phyloP scores from a whole-genome alignment of 176 grass and related monocot species.

The Poa pratensis region DNA sequence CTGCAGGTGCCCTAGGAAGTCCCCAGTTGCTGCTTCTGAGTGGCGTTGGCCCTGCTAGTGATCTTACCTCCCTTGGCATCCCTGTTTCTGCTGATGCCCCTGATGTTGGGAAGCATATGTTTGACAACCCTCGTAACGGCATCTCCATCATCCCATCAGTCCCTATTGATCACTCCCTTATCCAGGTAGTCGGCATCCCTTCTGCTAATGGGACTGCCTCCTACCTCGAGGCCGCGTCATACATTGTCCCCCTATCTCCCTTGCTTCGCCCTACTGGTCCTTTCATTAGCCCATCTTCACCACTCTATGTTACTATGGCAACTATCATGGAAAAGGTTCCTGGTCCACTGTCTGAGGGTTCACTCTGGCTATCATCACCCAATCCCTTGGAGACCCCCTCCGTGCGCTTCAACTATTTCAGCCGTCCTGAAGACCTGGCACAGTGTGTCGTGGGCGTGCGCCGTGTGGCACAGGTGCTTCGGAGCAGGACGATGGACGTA shows the following conservation, averaged over 20 bases:
- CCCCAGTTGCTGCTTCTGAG: slow-evolving; percentile 79
- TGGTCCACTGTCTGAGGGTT: slow-evolving; percentile 66
- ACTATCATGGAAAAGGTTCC: slow-evolving; percentile 82
- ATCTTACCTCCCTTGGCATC: slow-evolving; percentile 70
- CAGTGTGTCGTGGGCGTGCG: slow-evolving; percentile 65
- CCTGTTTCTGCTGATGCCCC: slow-evolving; percentile 59
- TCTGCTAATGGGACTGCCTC: slow-evolving; percentile 45
- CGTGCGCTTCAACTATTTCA: slow-evolving; percentile 84
- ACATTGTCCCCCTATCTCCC: slow-evolving; percentile 66
- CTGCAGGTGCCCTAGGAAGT: slow-evolving; percentile 75
- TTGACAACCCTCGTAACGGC: slow-evolving; percentile 88
- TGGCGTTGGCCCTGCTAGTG: slow-evolving; percentile 65
- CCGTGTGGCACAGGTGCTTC: slow-evolving; percentile 59
- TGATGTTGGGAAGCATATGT: slow-evolving; percentile 69
- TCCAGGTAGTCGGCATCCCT: slow-evolving; percentile 90
- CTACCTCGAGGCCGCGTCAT: slow-evolving; percentile 83
- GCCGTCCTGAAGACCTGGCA: slow-evolving; percentile 56
- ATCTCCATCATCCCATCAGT: slow-evolving; percentile 77
- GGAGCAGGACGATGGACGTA: slow-evolving; percentile 61
- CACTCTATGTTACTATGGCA: slow-evolving; percentile 70
- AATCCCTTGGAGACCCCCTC: slow-evolving; percentile 64
- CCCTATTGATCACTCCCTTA: slow-evolving; percentile 79
- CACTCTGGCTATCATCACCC: slow-evolving; percentile 64
- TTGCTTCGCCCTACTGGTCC: slow-evolving; percentile 37
- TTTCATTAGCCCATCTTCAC: slow-evolving; percentile 38